Evolutionary conservation across 768 basidiomycete species (phyloP).

Genomic region (Hypholoma sublateritium): DNA sequence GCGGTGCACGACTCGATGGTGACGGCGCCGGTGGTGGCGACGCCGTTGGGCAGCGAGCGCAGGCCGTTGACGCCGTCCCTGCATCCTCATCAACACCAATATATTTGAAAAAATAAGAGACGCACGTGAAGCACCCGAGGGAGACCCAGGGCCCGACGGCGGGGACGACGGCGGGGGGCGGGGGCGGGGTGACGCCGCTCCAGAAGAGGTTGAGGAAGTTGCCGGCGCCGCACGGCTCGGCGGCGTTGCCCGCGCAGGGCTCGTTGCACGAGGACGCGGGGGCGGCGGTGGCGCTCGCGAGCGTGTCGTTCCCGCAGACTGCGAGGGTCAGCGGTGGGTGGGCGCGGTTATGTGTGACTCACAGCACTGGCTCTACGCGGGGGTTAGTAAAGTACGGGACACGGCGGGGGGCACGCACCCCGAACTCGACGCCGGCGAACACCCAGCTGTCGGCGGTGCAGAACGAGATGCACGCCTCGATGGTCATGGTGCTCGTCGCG

Average conservation of each 20-base stretch:
- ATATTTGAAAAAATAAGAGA: not conserved
- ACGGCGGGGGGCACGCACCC: no score
- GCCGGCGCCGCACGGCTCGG: slow-evolving; percentile 62
- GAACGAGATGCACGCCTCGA: slow-evolving; percentile 48
- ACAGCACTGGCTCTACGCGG: slow-evolving; percentile 30
- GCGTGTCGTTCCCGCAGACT: slow-evolving; percentile 64
- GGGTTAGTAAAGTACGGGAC: not conserved
- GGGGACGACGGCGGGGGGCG: slow-evolving; percentile 50
- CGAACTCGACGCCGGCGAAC: slow-evolving; percentile 71
- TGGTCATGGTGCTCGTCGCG: slow-evolving; percentile 58
- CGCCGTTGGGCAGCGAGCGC: slow-evolving; percentile 38
- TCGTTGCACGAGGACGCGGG: slow-evolving; percentile 53
- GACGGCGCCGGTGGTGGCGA: slow-evolving; percentile 39
- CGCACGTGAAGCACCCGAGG: slow-evolving; percentile 74
- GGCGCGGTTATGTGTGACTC: no score
- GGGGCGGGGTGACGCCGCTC: slow-evolving; percentile 57
- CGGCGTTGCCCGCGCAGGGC: slow-evolving; percentile 57
- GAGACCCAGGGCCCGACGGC: slow-evolving; percentile 65
- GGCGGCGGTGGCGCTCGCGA: slow-evolving; percentile 44
- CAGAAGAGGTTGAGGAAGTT: slow-evolving; percentile 61
- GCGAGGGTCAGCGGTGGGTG: no score
- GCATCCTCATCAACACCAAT: not conserved
- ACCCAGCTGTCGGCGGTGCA: slow-evolving; percentile 48
- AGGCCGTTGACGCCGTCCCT: slow-evolving; percentile 44
- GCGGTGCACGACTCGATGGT: slow-evolving; percentile 59